A percentile compares a stretch with the other conserved stretches of the same genome.
These are phyloP conservation scores for Sporormia fimetaria DNA, from an alignment of 495 filamentous ascomycete genomes.

Conservation along the genomic window DNA sequence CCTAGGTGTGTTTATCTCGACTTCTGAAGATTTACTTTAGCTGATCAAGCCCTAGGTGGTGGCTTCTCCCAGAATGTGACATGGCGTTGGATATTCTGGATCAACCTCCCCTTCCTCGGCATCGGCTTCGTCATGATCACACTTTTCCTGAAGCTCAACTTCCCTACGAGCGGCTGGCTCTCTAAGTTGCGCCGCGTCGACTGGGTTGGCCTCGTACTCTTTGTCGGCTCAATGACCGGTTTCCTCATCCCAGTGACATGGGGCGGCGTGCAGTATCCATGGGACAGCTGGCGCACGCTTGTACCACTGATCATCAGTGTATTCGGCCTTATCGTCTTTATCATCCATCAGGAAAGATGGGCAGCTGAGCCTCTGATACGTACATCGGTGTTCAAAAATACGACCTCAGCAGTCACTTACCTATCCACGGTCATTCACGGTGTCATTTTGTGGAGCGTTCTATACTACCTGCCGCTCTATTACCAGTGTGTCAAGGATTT, in stretches of 20 bases:
- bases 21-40: background rate
- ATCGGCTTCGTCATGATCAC: slow-evolving; percentile 37
- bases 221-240: slow-evolving; percentile 36
- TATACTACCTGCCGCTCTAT: slow-evolving; percentile 58
- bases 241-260: slow-evolving; percentile 47
- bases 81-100: slow-evolving; percentile 49
- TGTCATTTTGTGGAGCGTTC: slow-evolving; percentile 41
- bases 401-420: slow-evolving; percentile 38
- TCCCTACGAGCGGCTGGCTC: slow-evolving; percentile 26
- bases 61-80: slow-evolving; percentile 52
- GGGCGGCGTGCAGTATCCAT: slow-evolving; percentile 45
- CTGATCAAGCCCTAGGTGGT: slow-evolving; percentile 30
- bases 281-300: slow-evolving; percentile 40
- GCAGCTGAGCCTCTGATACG: slow-evolving; percentile 46
- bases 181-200: slow-evolving; percentile 31
- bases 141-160: slow-evolving; percentile 41
- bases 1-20: slow-evolving; percentile 32
- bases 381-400: slow-evolving; percentile 39
- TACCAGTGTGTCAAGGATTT: slow-evolving; percentile 49
- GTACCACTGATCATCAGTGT: slow-evolving; percentile 30
- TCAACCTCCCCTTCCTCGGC: slow-evolving; percentile 46
- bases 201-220: slow-evolving; percentile 37
- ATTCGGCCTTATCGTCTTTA: slow-evolving; percentile 26
- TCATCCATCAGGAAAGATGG: slow-evolving; percentile 27
- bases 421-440: slow-evolving; percentile 43